Percentiles rank a stretch among this genome's conserved stretches.
Conservation (phyloP, 1,284 basidiomycete species). For the Rhodotorula sp. region DNA sequence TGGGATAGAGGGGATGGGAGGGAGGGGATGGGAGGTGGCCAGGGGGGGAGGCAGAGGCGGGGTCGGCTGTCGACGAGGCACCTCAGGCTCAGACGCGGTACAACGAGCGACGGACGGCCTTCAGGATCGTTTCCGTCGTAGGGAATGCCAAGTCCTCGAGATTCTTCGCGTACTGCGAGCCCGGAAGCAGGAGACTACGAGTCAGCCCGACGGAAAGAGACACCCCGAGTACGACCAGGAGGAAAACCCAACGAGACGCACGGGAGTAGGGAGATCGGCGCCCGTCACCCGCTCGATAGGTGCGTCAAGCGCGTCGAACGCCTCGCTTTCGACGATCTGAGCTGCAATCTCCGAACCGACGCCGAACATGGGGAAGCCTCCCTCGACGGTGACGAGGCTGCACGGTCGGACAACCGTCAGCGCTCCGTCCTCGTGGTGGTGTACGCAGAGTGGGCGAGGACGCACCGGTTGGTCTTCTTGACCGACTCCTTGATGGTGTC, state of each 20-base stretch:
- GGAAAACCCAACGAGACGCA: too few relatives aligned
- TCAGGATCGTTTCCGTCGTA: slow-evolving; percentile 70
- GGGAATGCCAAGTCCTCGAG: slow-evolving; percentile 90
- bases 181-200: too few relatives aligned
- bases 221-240: too few relatives aligned
- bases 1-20: background rate
- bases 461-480: slow-evolving; percentile 94
- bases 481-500: slow-evolving; percentile 92
- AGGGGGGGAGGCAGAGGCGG: too few relatives aligned
- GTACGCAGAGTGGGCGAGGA: background rate
- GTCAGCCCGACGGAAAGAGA: too few relatives aligned
- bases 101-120: slow-evolving; percentile 31
- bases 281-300: slow-evolving; percentile 97
- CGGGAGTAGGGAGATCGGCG: slow-evolving; percentile 93
- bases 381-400: slow-evolving; percentile 89
- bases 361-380: slow-evolving; percentile 97
- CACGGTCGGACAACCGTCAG: background rate
- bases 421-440: too few relatives aligned
- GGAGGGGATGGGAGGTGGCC: too few relatives aligned
- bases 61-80: too few relatives aligned
- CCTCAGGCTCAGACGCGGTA: too few relatives aligned
- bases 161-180: too few relatives aligned
- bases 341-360: slow-evolving; percentile 98
- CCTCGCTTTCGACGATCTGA: slow-evolving; percentile 60
- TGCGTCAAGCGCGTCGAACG: slow-evolving; percentile 92